Evolutionary conservation across 2,329 filamentous ascomycete genomes (phyloP), one percentile per base, ranked within the genome.

Genomic region (Beauveria caledonica): DNA sequence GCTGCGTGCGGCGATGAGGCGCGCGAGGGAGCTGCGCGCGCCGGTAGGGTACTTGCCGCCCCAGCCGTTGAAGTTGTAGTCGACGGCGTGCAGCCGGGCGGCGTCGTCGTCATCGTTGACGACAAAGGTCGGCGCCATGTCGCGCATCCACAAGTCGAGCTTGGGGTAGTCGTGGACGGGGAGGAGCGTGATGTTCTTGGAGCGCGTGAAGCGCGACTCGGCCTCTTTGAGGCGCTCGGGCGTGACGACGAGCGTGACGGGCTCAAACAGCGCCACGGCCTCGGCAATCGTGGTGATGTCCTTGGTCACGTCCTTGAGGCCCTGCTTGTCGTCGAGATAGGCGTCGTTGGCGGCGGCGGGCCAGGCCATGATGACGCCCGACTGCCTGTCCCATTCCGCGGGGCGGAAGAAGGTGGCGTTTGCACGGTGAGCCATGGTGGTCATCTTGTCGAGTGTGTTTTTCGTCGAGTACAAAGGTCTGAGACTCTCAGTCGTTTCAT

Each of bases 11-110:
- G 65, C 46, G 2, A 66, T 53, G 9, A 29, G 60, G 4, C 58
- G 44, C 2, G 69, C 66, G 2, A 67, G 59, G 10, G 7, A 40
- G 42, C 2, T 40, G 9, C 39, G 59, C 39, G 52, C 66, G 53
- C 4, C 63, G 44, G 53, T 61, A 8, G 58, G 55, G 10, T 64
- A 56, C 27, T 65, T 69, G 1, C 54, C 53, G 0, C 70, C 70
- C 70, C 70, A 72, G 46, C 66, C 64, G 27, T 71, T 71, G 58
- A 71, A 71, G 48, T 65, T 68, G 13, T 65, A 64, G 21, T 66
- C 63, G 11, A 71, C 58, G 5, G 66, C 69, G 2, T 60, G 49
- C 13, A 61, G 56, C 19, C 23, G 40, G 1, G 39, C 46, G 3
- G 56, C 58, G 19, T 60, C 50, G 6, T 13, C 1, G 13, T 25